Evolutionary conservation across 805 yeast species (phyloP).

Genomic region (Lipomyces yamanashiensis): DNA sequence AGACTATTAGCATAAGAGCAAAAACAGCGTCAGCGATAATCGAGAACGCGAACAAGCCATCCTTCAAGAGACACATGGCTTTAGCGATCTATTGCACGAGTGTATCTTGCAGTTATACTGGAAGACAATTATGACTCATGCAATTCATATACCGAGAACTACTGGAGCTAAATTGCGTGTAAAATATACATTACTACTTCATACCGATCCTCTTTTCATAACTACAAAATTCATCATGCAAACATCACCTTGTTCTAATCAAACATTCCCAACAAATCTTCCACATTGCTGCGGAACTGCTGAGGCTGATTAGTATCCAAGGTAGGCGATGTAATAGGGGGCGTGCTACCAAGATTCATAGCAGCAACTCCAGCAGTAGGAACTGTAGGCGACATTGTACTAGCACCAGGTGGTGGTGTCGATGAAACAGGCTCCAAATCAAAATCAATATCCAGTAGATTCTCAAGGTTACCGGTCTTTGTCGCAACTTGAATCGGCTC

Average conservation of each 20-base stretch:
- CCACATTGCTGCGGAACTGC: slow-evolving; percentile 36
- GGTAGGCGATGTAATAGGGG: slow-evolving; percentile 44
- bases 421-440: slow-evolving; percentile 49
- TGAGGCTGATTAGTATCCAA: slow-evolving; percentile 28
- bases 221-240: not conserved
- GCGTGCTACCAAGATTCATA: slow-evolving; percentile 57
- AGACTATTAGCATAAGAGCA: too few species aligned
- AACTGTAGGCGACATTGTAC: slow-evolving; percentile 14
- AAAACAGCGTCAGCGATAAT: too few species aligned
- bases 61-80: too few species aligned
- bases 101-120: too few species aligned
- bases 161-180: not conserved
- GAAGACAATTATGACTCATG: too few species aligned
- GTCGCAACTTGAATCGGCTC: slow-evolving; percentile 55
- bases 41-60: too few species aligned
- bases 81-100: too few species aligned
- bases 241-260: slow-evolving; percentile 15
- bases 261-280: slow-evolving; percentile 35
- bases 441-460: slow-evolving; percentile 82
- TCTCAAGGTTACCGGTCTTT: slow-evolving; percentile 64
- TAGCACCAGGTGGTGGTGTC: slow-evolving; percentile 36
- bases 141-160: not conserved
- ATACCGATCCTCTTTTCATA: not conserved
- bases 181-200: slow-evolving; percentile 7
- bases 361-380: slow-evolving; percentile 64